These are phyloP conservation scores for Fusarium chuoi DNA, from an alignment of 2,329 filamentous ascomycete genomes.

Conservation along the genomic window DNA sequence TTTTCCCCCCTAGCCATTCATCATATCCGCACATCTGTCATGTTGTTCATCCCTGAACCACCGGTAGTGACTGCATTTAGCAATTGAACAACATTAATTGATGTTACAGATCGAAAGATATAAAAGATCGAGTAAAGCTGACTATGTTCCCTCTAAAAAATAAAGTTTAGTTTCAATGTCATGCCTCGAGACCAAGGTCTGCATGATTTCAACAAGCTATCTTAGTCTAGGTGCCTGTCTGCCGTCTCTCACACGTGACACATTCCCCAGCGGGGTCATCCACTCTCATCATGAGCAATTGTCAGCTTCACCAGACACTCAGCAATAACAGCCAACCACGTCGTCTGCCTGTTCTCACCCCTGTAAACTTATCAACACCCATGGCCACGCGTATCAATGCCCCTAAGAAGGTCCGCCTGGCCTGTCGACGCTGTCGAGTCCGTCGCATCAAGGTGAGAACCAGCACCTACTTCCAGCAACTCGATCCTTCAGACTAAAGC, in stretches of 20 bases:
- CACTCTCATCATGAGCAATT: background rate
- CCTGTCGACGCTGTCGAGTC: conserved; percentile 50
- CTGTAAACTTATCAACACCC: rapidly evolving
- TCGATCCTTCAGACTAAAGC: background rate
- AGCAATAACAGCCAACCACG: background rate
- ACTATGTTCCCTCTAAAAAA: background rate
- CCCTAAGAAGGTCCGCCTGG: conserved; percentile 51
- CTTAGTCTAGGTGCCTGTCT: background rate
- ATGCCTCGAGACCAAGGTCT: too few relatives aligned
- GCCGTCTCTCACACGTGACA: background rate
- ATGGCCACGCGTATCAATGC: conserved; percentile 18
- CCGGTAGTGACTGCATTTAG: background rate
- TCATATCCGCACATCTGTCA: background rate
- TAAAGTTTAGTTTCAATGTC: background rate
- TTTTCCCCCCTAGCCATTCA: too few relatives aligned
- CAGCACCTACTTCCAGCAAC: background rate
- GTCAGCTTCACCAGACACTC: background rate
- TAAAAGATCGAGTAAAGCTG: rapidly evolving
- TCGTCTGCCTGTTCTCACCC: background rate
- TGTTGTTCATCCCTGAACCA: background rate
- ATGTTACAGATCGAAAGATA: rapidly evolving
- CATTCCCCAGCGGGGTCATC: background rate
- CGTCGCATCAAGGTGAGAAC: conserved; percentile 50
- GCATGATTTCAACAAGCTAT: background rate
- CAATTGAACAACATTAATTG: background rate